Conservation (phyloP, 371 early-diverging fungal genomes). For the Batrachochytrium dendrobatidis region DNA sequence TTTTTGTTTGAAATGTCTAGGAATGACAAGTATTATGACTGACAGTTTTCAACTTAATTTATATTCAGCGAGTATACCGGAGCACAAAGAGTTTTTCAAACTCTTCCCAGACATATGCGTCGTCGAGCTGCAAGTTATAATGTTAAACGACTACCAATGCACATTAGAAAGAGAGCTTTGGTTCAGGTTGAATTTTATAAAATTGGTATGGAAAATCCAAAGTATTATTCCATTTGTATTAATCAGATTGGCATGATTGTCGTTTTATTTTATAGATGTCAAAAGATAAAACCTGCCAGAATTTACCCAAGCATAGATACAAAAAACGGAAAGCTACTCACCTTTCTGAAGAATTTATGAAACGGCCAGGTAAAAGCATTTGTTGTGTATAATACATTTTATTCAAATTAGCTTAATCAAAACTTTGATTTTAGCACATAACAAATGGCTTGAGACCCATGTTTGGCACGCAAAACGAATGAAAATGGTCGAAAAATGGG, state of each 20-base stretch:
- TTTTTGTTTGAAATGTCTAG: background rate
- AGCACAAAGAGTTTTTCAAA: conserved; percentile 74
- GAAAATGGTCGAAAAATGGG: conserved; percentile 89
- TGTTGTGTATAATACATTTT: background rate
- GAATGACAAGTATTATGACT: background rate
- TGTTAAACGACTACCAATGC: conserved; percentile 71
- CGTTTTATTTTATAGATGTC: conserved; percentile 9
- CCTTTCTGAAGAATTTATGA: conserved; percentile 27
- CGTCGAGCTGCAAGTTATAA: conserved; percentile 90
- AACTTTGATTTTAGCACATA: conserved; percentile 11
- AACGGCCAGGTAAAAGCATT: conserved; percentile 15
- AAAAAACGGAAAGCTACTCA: conserved; percentile 15
- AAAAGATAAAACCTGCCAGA: conserved; percentile 18
- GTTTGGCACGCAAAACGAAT: conserved; percentile 96
- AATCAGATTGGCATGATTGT: conserved; percentile 10
- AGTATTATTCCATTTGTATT: background rate
- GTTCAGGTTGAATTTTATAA: no score
- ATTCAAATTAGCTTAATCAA: background rate
- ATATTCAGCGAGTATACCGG: conserved; percentile 43
- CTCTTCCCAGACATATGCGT: conserved; percentile 78
- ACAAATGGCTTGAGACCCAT: conserved; percentile 96
- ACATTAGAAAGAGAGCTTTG: conserved; percentile 63
- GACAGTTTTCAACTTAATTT: background rate
- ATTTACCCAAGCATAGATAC: conserved; percentile 3
- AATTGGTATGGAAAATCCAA: no score